These are phyloP conservation scores for Colletotrichum sp. DNA, from an alignment of 2,329 filamentous ascomycete genomes.

Conservation along the genomic window DNA sequence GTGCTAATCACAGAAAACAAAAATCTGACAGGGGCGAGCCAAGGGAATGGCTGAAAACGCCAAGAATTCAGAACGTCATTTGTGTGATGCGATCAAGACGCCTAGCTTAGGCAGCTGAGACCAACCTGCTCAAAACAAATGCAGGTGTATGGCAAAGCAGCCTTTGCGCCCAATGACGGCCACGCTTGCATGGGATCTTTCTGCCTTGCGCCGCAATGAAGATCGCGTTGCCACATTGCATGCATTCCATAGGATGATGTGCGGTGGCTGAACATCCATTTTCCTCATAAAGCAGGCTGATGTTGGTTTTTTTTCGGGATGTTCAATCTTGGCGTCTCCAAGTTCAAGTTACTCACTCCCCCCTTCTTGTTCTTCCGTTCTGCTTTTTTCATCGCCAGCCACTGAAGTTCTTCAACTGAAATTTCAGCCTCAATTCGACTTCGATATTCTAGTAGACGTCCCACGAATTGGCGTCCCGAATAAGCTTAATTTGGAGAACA, in stretches of 20 bases:
- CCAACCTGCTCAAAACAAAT: neutral
- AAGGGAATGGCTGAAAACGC: neutral
- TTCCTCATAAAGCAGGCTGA: neutral
- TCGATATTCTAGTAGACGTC: neutral
- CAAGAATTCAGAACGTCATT: neutral
- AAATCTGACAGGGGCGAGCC: neutral
- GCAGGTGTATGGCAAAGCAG: neutral
- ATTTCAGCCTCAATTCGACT: neutral
- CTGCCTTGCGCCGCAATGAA: neutral
- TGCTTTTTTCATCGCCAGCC: neutral
- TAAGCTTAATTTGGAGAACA: neutral
- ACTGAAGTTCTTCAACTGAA: neutral
- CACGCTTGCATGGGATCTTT: neutral
- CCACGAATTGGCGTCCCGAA: neutral
- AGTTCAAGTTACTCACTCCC: neutral
- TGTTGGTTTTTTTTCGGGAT: neutral
- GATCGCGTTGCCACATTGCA: neutral
- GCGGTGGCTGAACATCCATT: neutral
- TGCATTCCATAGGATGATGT: neutral
- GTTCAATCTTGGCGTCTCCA: neutral
- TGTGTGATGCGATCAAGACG: neutral
- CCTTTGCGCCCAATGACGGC: neutral
- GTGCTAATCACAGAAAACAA: neutral
- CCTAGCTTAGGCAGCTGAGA: neutral
- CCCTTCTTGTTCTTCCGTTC: neutral